These are phyloP conservation scores for Penicillium palitans DNA, from an alignment of 2,329 filamentous ascomycete genomes.

Conservation along the genomic window DNA sequence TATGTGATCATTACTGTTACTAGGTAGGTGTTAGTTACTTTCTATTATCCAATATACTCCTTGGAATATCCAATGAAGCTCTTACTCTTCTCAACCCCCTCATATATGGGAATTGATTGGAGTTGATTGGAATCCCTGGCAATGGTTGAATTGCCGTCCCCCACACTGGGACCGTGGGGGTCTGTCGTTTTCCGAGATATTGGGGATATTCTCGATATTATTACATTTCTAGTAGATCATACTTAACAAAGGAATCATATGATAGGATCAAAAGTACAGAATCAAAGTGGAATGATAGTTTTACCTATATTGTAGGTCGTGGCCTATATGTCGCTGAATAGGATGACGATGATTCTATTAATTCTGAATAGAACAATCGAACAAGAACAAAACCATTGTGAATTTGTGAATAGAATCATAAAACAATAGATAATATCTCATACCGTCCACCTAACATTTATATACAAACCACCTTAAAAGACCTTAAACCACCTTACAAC, in stretches of 20 bases:
- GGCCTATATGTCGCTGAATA: not conserved
- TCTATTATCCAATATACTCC: not conserved
- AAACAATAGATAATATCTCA: not conserved
- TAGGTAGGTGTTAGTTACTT: not conserved
- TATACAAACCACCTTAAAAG: not conserved
- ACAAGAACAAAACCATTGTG: not conserved
- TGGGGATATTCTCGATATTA: not conserved
- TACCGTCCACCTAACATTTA: not conserved
- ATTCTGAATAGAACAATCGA: not conserved
- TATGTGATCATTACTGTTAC: not conserved
- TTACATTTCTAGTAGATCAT: not conserved
- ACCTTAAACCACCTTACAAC: not conserved
- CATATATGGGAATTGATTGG: not conserved
- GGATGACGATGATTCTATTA: not conserved
- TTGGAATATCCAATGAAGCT: not conserved
- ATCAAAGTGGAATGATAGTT: no score
- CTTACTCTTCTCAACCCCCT: not conserved
- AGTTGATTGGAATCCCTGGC: not conserved
- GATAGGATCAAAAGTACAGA: no score
- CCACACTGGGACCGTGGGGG: constrained; percentile 4
- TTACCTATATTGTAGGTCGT: not conserved
- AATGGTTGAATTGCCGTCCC: constrained; percentile 2
- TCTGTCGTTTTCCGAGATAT: constrained; percentile 1
- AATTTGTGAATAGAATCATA: not conserved
- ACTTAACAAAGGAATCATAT: no score